phyloP scores from a whole-genome alignment of 148 eudicot genomes.

The Selenicereus undatus region DNA sequence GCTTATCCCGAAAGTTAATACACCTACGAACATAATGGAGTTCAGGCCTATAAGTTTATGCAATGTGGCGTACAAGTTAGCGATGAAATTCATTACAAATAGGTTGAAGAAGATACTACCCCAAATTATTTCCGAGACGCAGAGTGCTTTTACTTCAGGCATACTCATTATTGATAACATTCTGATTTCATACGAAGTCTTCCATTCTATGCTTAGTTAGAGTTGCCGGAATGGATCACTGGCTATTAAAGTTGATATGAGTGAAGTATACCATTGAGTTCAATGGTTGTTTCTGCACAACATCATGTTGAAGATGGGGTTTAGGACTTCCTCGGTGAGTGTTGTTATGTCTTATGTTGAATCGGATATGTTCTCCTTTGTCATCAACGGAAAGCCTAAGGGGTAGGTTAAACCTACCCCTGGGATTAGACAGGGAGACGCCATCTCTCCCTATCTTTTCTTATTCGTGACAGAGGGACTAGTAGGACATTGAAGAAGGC shows the following conservation, averaged over 20 bases:
- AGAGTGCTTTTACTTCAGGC: conserved; percentile 1
- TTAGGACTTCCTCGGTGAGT: not conserved
- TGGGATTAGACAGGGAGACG: not conserved
- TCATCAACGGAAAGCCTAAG: not conserved
- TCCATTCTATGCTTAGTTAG: not conserved
- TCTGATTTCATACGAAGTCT: not conserved
- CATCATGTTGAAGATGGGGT: not conserved
- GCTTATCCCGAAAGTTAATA: not conserved
- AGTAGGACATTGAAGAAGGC: no score
- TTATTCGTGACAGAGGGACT: not conserved
- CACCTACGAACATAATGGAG: not conserved
- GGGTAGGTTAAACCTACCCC: not conserved
- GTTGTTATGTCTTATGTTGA: not conserved
- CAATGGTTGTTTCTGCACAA: not conserved
- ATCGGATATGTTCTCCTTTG: not conserved
- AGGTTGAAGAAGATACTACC: not conserved
- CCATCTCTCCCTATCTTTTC: not conserved
- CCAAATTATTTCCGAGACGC: not conserved
- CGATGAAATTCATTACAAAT: not conserved
- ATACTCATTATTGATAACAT: not conserved
- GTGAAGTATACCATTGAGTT: conserved; percentile 2
- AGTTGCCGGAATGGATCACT: not conserved
- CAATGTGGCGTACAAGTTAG: not conserved
- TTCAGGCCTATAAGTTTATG: conserved; percentile 8
- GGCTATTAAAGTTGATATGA: conserved; percentile 8